Evolutionary conservation across 805 yeast genomes (phyloP).

Genomic region (Debaryomyces hansenii): DNA sequence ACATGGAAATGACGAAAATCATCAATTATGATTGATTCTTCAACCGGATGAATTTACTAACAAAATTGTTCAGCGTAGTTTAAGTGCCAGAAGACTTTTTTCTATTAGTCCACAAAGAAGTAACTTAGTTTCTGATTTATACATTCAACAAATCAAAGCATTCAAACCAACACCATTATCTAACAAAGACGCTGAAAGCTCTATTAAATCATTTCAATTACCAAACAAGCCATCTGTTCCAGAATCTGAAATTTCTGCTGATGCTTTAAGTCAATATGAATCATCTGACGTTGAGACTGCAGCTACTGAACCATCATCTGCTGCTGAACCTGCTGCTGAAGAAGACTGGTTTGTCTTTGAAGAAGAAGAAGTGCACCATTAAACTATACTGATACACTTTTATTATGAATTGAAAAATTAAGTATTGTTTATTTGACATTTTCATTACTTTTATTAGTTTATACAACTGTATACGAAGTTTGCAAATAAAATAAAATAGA

Average conservation of each 20-base stretch:
- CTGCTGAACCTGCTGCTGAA: conserved; percentile 45
- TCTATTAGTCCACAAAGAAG: conserved; percentile 43
- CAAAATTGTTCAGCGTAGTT: conserved; percentile 23
- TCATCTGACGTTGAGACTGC: conserved; percentile 70
- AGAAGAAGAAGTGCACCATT: conserved; percentile 60
- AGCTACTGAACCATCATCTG: conserved; percentile 23
- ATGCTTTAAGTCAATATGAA: conserved; percentile 70
- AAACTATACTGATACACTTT: conserved; percentile 10
- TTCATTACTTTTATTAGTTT: not conserved
- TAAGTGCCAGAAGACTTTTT: conserved; percentile 41
- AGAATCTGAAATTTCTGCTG: conserved; percentile 64
- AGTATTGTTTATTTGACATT: not conserved
- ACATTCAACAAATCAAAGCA: conserved; percentile 80
- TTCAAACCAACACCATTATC: conserved; percentile 82
- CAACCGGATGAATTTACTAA: conserved; percentile 3
- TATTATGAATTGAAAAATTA: not conserved
- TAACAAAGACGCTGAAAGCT: conserved; percentile 71
- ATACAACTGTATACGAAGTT: not conserved
- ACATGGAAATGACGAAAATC: not conserved
- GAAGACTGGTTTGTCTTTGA: conserved; percentile 84
- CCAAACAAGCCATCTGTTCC: conserved; percentile 83
- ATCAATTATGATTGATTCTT: not conserved
- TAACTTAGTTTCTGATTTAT: conserved; percentile 79
- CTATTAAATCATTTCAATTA: conserved; percentile 78
- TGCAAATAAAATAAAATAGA: not conserved